These are phyloP conservation scores for Pestalotiopsis sp. DNA, from an alignment of 2,329 filamentous ascomycete species.

Conservation along the genomic window DNA sequence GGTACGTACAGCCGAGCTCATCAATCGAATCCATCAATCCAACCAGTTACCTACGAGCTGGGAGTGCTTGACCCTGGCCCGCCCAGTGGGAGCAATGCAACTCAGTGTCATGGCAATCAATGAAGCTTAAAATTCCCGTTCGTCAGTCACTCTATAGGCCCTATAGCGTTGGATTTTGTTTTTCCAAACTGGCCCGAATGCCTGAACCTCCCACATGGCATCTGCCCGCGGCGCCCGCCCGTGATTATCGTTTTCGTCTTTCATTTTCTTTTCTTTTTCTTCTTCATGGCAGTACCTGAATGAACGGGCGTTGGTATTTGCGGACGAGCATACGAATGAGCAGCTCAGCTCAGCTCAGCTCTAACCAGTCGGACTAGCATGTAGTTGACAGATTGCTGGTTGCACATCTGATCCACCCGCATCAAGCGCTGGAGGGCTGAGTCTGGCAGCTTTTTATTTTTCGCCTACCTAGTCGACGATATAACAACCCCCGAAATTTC, in stretches of 20 bases:
- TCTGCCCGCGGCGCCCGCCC: too few relatives aligned
- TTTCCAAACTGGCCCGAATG: neutral
- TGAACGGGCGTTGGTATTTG: neutral
- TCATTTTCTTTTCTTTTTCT: neutral
- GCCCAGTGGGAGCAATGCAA: neutral
- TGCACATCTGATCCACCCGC: slow-evolving; percentile 9
- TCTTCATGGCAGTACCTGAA: neutral
- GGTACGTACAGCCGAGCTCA: neutral
- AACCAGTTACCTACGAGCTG: neutral
- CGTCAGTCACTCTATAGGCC: neutral
- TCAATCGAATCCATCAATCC: neutral
- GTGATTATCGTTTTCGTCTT: neutral
- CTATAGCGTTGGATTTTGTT: neutral
- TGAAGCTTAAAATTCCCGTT: neutral
- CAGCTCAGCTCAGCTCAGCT: too few relatives aligned
- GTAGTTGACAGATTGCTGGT: neutral
- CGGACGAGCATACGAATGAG: too few relatives aligned
- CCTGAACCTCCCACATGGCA: too few relatives aligned
- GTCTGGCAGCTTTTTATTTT: neutral
- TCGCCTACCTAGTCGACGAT: neutral
- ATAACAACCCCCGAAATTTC: neutral
- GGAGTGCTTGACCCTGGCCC: neutral
- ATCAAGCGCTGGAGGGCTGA: neutral
- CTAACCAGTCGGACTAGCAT: neutral
- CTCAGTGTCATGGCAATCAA: neutral